Evolutionary conservation across 192 early-diverging fungal species (phyloP).

Genomic region (Powellomyces hirtus): DNA sequence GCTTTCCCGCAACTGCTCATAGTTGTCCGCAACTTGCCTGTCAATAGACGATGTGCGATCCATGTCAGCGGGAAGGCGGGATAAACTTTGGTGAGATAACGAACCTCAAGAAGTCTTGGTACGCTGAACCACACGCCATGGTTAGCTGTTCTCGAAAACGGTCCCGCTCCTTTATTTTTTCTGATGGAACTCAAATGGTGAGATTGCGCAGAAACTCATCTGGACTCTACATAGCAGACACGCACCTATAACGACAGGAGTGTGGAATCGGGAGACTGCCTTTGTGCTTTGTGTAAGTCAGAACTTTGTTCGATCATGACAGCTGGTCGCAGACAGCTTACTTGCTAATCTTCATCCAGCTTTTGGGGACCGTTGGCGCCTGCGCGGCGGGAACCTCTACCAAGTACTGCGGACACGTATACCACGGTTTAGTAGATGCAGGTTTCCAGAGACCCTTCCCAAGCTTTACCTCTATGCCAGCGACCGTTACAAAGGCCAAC

Average conservation of each 20-base stretch:
- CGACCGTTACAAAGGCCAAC: slow-evolving; percentile 61
- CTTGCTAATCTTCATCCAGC: slow-evolving; percentile 71
- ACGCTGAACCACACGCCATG: slow-evolving; percentile 57
- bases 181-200: no score
- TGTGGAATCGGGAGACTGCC: slow-evolving; percentile 72
- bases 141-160: slow-evolving; percentile 52
- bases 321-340: no score
- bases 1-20: slow-evolving; percentile 56
- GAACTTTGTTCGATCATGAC: no score
- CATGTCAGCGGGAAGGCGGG: not conserved
- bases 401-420: slow-evolving; percentile 61
- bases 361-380: slow-evolving; percentile 56
- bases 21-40: slow-evolving; percentile 53
- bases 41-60: not conserved
- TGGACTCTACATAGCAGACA: no score
- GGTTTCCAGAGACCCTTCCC: no score
- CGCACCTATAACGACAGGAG: slow-evolving; percentile 49
- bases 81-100: not conserved
- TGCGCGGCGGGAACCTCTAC: slow-evolving; percentile 65
- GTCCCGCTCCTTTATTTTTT: slow-evolving; percentile 56
- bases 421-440: no score
- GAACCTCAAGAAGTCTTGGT: slow-evolving; percentile 45
- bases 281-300: no score
- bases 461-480: slow-evolving; percentile 70
- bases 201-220: no score